Base-by-base conservation (phyloP, 257 asterid species). In the Ilex aquifolium region DNA sequence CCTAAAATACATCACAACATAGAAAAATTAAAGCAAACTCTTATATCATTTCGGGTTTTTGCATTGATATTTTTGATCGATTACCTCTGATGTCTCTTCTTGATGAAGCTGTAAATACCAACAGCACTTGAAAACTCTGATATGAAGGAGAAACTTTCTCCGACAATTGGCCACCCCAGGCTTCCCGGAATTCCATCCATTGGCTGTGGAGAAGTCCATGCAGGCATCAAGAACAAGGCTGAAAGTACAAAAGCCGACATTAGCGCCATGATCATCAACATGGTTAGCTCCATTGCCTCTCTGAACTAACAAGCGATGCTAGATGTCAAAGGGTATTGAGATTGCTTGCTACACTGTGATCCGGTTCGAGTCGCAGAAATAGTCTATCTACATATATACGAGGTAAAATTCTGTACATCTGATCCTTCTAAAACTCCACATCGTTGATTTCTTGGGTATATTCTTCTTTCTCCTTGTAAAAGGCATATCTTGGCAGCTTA, bases 131-230 rank as follows among this genome's bases (percentile, higher is more conserved):
- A 80, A 51, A 88, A 88, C 58, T 82, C 83, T 2, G 92, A 69
- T 40, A 88, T 61, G 79, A 88, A 88, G 6, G 92, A 74, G 65
- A 84, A 68, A 36, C 87, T 88, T 72, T 88, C 96, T 44, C 96
- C 96, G 3, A 88, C 66, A 27, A 88, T n/a, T 14, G 96, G 96
- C 95, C 95, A 88, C 14, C 96, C 96, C 36, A 88, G 74, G 65
- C 79, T 84, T 13, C 96, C 95, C 4, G 95, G 96, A 51, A 88
- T 79, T 12, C 62, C 74, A 62, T 80, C 82, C 90, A 88, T 88
- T 29, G 79, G 71, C 64, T 72, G 74, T 2, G 93, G 83, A 46
- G 86, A 74, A 61, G 69, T 62, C 86, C 80, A 57, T 76, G 67
- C 72, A 44, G 65, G 78, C 61, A 77, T 66, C 48, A 85, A 61